phyloP scores from a whole-genome alignment of 2,329 filamentous ascomycete species.

The Alternaria angustiovoidea region DNA sequence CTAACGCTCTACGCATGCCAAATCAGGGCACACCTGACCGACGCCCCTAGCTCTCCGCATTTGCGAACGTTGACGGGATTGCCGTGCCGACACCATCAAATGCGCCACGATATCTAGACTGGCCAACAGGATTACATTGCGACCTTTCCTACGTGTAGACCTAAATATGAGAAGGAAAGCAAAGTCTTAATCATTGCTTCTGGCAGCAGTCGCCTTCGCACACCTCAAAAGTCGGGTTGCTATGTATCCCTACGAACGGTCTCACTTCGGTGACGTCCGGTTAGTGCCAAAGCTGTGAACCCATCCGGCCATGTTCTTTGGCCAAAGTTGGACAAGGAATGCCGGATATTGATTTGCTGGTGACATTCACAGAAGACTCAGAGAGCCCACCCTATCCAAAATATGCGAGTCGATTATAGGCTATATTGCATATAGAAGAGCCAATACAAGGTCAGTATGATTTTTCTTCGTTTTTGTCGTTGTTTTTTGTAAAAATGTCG shows the following conservation, averaged over 20 bases:
- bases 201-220: not conserved
- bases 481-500: not conserved
- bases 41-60: not conserved
- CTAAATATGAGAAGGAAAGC: not conserved
- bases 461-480: not conserved
- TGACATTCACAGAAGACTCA: not conserved
- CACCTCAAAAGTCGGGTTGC: not conserved
- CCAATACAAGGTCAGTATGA: not conserved
- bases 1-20: not conserved
- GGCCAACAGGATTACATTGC: not conserved
- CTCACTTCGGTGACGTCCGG: not conserved
- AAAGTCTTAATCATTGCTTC: not conserved
- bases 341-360: not conserved
- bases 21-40: not conserved
- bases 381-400: not conserved
- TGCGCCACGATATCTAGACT: not conserved
- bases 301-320: not conserved
- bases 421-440: not conserved
- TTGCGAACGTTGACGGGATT: not conserved
- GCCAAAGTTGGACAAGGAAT: not conserved
- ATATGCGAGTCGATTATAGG: not conserved
- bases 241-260: not conserved
- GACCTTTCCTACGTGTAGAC: not conserved
- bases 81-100: not conserved
- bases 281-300: slow-evolving; percentile 1